phyloP scores from a whole-genome alignment of 495 filamentous ascomycete genomes.

The Talaromyces borbonicus region DNA sequence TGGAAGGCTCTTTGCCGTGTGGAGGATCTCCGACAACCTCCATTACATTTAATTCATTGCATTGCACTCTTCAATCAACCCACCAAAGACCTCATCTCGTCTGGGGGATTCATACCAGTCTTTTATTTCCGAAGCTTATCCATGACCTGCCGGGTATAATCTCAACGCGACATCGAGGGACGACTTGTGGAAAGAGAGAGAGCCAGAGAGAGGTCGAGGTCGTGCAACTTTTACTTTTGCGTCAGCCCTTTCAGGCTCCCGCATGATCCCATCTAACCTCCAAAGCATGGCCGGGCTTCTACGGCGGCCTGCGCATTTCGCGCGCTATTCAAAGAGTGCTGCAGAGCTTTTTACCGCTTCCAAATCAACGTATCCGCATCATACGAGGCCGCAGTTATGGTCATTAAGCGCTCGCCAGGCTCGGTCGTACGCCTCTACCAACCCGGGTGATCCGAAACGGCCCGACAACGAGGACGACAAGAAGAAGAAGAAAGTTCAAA shows the following conservation, averaged over 20 bases:
- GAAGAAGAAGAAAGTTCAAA: slow-evolving; percentile 16
- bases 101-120: not conserved
- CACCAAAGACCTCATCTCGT: not conserved
- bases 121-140: not conserved
- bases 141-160: not conserved
- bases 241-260: slow-evolving; percentile 1
- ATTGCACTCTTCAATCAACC: not conserved
- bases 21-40: not conserved
- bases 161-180: too few relatives aligned
- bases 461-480: slow-evolving; percentile 22
- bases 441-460: slow-evolving; percentile 37
- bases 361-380: slow-evolving; percentile 25
- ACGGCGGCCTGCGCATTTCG: slow-evolving; percentile 55
- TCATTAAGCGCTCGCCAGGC: slow-evolving; percentile 36
- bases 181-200: too few relatives aligned
- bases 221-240: too few relatives aligned
- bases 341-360: slow-evolving; percentile 35
- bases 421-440: slow-evolving; percentile 46
- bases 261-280: slow-evolving; percentile 11
- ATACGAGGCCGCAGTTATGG: slow-evolving; percentile 28
- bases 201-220: too few relatives aligned
- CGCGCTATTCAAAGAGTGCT: slow-evolving; percentile 48
- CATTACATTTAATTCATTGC: too few relatives aligned
- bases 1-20: not conserved
- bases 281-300: slow-evolving; percentile 56